These are phyloP conservation scores for Starmerella davenportii DNA, from an alignment of 805 yeast genomes.

Conservation along the genomic window DNA sequence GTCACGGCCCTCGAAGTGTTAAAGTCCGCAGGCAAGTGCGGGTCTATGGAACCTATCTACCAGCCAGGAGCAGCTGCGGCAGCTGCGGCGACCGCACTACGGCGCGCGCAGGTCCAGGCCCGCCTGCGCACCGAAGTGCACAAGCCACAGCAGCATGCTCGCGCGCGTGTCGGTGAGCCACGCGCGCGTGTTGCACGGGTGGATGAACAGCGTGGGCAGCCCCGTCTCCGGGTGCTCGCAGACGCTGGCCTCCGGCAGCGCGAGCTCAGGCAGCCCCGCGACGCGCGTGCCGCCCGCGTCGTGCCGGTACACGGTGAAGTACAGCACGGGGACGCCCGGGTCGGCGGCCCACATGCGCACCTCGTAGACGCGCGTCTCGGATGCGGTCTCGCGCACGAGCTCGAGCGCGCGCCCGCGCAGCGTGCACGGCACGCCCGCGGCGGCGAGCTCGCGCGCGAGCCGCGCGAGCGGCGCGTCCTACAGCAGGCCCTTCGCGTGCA, in stretches of 20 bases:
- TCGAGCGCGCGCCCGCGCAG: background rate
- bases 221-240: constrained; percentile 20
- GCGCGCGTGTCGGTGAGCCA: constrained; percentile 19
- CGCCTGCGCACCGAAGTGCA: constrained; percentile 13
- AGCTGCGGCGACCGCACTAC: no score
- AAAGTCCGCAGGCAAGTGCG: no score
- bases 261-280: constrained; percentile 2
- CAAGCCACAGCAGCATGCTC: constrained; percentile 18
- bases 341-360: constrained; percentile 20
- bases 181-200: constrained; percentile 27
- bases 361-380: constrained; percentile 1
- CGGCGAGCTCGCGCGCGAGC: constrained; percentile 18
- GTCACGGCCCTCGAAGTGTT: no score
- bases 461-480: background rate
- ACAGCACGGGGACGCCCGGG: constrained; percentile 20
- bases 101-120: background rate
- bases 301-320: constrained; percentile 12
- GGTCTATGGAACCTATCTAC: no score
- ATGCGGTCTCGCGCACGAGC: background rate
- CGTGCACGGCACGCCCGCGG: no score
- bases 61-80: no score
- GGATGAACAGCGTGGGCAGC: constrained; percentile 22
- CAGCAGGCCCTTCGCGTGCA: constrained; percentile 56
- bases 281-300: background rate
- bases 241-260: constrained; percentile 7